These are phyloP conservation scores for Nothomitra cinnamomea DNA, from an alignment of 2,329 filamentous ascomycete species.

Conservation along the genomic window DNA sequence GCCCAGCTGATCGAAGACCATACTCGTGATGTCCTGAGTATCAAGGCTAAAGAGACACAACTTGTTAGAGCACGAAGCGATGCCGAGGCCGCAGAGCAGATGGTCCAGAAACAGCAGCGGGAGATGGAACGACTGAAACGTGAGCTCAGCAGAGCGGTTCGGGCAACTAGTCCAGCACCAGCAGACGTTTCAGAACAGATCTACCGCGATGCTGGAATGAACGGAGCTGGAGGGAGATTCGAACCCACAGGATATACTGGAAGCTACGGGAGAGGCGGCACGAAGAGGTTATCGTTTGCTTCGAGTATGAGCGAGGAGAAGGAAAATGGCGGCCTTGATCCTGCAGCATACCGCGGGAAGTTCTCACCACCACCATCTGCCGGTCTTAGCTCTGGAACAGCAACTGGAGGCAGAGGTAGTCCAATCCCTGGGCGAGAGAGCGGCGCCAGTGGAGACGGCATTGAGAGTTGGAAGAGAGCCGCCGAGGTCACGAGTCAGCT, in stretches of 20 bases:
- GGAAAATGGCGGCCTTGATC: constrained; percentile 42
- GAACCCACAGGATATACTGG: neutral
- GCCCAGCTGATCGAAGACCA: constrained; percentile 94
- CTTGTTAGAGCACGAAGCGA: constrained; percentile 83
- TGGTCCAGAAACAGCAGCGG: constrained; percentile 64
- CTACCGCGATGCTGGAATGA: constrained; percentile 12
- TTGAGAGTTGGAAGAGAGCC: constrained; percentile 91
- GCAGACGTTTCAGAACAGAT: constrained; percentile 28
- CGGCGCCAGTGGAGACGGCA: constrained; percentile 32
- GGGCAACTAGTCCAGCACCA: constrained; percentile 38
- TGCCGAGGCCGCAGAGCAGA: constrained; percentile 72
- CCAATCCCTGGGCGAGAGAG: constrained; percentile 24
- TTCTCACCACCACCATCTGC: constrained; percentile 9
- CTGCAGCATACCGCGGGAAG: constrained; percentile 13
- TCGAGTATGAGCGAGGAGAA: constrained; percentile 54
- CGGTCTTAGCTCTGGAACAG: constrained; percentile 17
- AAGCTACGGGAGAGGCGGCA: constrained; percentile 6
- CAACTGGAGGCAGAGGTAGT: constrained; percentile 35
- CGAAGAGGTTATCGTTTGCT: constrained; percentile 6
- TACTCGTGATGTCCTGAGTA: constrained; percentile 82
- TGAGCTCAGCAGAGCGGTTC: constrained; percentile 43
- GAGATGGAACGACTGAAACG: constrained; percentile 91
- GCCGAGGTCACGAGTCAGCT: constrained; percentile 95
- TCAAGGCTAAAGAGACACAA: constrained; percentile 97
- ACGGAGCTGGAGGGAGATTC: constrained; percentile 2